phyloP scores from a whole-genome alignment of 257 asterid species.

The Capsicum baccatum region DNA sequence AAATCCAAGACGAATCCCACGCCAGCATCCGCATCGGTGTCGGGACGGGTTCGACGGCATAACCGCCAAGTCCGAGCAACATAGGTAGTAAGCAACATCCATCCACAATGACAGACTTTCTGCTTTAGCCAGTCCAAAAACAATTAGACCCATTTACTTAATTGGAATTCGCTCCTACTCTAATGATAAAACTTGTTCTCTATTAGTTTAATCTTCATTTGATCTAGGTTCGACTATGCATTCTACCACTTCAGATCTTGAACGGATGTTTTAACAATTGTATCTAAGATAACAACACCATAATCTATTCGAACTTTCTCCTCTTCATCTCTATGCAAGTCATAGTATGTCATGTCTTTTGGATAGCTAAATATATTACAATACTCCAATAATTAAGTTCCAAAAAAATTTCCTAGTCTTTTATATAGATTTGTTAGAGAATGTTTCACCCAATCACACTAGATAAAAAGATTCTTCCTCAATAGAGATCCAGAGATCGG shows the following conservation, averaged over 20 bases:
- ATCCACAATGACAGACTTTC: neutral
- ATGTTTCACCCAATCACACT: neutral
- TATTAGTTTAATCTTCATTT: neutral
- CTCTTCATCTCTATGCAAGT: neutral
- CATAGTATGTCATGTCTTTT: neutral
- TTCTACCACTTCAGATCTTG: neutral
- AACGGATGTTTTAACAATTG: neutral
- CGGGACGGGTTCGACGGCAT: no score
- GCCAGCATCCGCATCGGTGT: no score
- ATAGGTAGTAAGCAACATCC: neutral
- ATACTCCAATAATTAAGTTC: neutral
- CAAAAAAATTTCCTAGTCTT: neutral
- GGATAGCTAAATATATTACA: neutral
- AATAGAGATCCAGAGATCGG: neutral
- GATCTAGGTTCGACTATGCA: neutral
- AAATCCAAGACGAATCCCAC: no score
- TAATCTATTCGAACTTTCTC: neutral
- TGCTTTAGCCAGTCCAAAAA: neutral
- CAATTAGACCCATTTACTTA: neutral
- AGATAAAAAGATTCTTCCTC: neutral
- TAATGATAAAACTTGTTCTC: neutral
- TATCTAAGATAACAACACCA: neutral
- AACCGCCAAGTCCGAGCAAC: no score
- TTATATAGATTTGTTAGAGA: neutral
- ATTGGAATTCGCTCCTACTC: constrained; percentile 1